A percentile compares a stretch with the other conserved stretches of the same genome.
These are phyloP conservation scores for Apophysomyces ossiformis DNA, from an alignment of 371 early-diverging fungal genomes.

Conservation along the genomic window DNA sequence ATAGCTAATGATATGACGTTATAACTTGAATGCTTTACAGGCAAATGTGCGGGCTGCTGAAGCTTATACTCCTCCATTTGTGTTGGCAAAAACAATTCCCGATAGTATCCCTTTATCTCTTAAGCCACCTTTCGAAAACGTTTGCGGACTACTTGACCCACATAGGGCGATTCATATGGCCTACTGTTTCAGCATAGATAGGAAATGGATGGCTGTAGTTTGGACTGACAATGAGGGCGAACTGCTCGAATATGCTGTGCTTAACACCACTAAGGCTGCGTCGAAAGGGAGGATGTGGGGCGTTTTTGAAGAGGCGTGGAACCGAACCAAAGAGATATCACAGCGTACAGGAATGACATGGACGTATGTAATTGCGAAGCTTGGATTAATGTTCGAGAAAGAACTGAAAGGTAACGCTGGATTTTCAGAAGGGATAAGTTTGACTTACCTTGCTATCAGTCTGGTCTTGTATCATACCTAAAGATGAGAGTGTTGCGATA, in stretches of 20 bases:
- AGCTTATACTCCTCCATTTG: constrained; percentile 59
- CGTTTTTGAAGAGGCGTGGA: constrained; percentile 42
- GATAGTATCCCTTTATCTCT: constrained; percentile 45
- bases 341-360: constrained; percentile 27
- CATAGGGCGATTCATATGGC: constrained; percentile 57
- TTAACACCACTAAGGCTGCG: constrained; percentile 16
- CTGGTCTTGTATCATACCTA: constrained; percentile 44
- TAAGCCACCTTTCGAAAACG: constrained; percentile 30
- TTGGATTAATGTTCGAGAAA: constrained; percentile 44
- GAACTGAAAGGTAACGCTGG: constrained; percentile 28
- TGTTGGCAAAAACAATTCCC: constrained; percentile 51
- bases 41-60: constrained; percentile 30
- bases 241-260: constrained; percentile 50
- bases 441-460: constrained; percentile 23
- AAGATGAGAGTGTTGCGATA: constrained; percentile 45
- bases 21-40: background rate
- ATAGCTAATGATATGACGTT: background rate
- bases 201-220: constrained; percentile 58
- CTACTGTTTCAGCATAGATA: constrained; percentile 62
- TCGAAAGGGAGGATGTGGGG: constrained; percentile 11
- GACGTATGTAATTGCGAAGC: constrained; percentile 38
- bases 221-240: constrained; percentile 69
- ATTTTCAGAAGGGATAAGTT: background rate
- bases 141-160: constrained; percentile 38
- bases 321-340: constrained; percentile 31